Evolutionary conservation across 495 filamentous ascomycete species (phyloP), one percentile per base, ranked within the genome.

Genomic region (Penicillium odoratum): DNA sequence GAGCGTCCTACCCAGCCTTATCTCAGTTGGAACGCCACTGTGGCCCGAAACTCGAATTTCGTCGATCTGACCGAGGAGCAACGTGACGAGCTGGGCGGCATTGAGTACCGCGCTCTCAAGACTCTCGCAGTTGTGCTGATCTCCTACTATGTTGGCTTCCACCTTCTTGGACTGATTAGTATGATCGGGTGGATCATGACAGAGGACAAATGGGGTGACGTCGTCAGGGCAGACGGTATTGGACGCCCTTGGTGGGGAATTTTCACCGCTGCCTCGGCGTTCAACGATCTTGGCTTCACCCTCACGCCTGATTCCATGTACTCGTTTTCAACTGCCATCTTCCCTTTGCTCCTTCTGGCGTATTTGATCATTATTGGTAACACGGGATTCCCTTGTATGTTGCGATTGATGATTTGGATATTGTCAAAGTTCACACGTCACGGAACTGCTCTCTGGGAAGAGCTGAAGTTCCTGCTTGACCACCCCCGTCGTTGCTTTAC

Each of bases 401-500:
- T 98, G 33, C 88, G 93, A 18, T 85, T 96, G 62, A 82, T 90
- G 58, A 97, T 98, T 46, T 98, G 93, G 91, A 52, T 86, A 3
- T 57, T 76, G 15, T 88, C 87, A 1, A 82, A 82, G 44, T 46
- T 85, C 26, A 77, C 81, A 4, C 84, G 85, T 7, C 66, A 68
- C 10, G 81, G 83, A 7, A 87, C 82, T 31, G 82, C 85, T 6
- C 70, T 93, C 9, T 95, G 89, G 84, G 91, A 97, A 69, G 93
- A 97, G 68, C 68, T 97, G 30, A 83, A 83, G 53, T 98, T 98
- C 66, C 80, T 98, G 18, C 81, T 98, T 26, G 93, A 97, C 65
- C 94, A 98, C 64, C 93, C 93, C 26, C 87, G 93, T 59, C 87
- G 94, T 36, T 98, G 93, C 72, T 98, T 97, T 68, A 97, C 93